Evolutionary conservation across 805 yeast genomes (phyloP), one percentile per base, ranked within the genome.

Genomic region (Saturnispora sekii): DNA sequence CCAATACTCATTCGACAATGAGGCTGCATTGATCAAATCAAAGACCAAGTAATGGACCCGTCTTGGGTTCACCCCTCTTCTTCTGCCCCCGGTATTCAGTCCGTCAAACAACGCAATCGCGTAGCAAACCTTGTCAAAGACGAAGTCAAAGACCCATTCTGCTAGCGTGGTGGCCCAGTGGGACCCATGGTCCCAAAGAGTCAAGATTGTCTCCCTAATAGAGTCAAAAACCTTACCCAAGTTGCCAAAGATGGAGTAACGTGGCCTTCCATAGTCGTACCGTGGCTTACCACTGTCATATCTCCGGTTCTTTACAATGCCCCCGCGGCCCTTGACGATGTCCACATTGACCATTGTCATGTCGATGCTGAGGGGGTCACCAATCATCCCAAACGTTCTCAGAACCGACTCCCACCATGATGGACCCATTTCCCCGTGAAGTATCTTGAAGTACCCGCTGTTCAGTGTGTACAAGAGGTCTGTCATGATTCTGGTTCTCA

Each of bases 11-110:
- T 17, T 16, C 5, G 33, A 26, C 14, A 43, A 16, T 5, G 16
- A 30, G 17, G 41, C 12, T 3, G 41, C 11, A 17, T 43, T 43
- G 6, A 43, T 38, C n/a, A 43, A 45, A 42, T 64, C 68, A 45
- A 54, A 64, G 2, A 64, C 48, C 37, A 52, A 54, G 38, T 59
- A 58, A 37, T 64, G 66, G 4, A 64, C 51, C 29, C 46, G 44
- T 53, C 47, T 47, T 52, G 43, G 46, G 15, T 16, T 43, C 9
- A 38, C 51, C 12, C 42, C 45, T 14, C 40, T 43, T 37, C 45
- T 43, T 43, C 32, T 43, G 11, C 45, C 39, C 17, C 38, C 38
- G n/a, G 9, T 21, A 15, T 15, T 36, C 11, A 11, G 21, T 16
- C 40, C 37, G 15, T 29, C 33, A 32, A 43, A 32, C 7, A 35